phyloP scores from a whole-genome alignment of 495 filamentous ascomycete species.

The Lasiosphaeria ovina region DNA sequence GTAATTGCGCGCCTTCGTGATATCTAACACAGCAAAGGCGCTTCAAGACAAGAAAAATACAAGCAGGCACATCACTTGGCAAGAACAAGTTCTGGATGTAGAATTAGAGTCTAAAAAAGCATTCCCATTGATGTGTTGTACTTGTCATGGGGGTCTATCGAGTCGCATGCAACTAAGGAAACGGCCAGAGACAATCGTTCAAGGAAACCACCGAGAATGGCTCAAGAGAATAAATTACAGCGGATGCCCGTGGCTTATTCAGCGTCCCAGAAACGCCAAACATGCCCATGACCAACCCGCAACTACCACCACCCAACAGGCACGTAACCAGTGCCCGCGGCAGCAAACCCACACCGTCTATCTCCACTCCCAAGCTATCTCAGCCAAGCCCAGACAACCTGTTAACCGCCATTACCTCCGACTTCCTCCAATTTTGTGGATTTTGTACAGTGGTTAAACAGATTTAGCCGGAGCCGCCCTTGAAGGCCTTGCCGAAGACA shows the following conservation, averaged over 20 bases:
- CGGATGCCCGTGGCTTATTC: constrained; percentile 37
- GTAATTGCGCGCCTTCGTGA: too few relatives aligned
- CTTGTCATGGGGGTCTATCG: constrained; percentile 39
- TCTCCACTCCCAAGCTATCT: constrained; percentile 16
- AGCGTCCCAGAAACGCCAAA: constrained; percentile 36
- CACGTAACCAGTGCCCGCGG: constrained; percentile 20
- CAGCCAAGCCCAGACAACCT: constrained; percentile 23
- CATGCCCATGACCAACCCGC: constrained; percentile 32
- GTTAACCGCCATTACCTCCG: constrained; percentile 24
- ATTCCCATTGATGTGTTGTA: constrained; percentile 25
- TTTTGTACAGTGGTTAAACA: constrained; percentile 35
- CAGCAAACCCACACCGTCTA: constrained; percentile 26
- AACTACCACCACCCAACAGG: constrained; percentile 24
- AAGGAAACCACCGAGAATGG: constrained; percentile 57
- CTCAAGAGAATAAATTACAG: constrained; percentile 61
- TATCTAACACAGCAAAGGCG: too few relatives aligned
- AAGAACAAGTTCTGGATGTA: neutral
- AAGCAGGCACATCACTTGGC: neutral
- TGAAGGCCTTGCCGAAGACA: constrained; percentile 99
- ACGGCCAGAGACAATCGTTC: constrained; percentile 35
- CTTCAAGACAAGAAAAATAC: neutral
- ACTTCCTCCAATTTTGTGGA: constrained; percentile 32
- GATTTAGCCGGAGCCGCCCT: constrained; percentile 78
- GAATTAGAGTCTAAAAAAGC: constrained; percentile 21
- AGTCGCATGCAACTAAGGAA: constrained; percentile 44